Evolutionary conservation across 106 monocot species (phyloP).

Genomic region (Allium fistulosum): DNA sequence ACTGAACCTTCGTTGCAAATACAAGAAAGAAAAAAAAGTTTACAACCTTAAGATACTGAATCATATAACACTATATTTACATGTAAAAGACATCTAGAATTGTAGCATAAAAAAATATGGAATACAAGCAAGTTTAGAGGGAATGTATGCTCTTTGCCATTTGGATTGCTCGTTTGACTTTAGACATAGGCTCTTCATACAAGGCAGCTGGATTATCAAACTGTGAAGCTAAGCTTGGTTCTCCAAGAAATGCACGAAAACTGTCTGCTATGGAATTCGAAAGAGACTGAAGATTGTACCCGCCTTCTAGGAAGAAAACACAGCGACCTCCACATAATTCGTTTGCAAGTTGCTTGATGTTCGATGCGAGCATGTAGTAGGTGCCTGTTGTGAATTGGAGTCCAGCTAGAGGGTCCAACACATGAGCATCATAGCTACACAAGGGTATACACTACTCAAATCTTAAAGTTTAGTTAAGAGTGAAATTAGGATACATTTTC

Average conservation of each 20-base stretch:
- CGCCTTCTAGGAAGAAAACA: slow-evolving; percentile 57
- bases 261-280: slow-evolving; percentile 79
- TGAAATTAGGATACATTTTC: neutral
- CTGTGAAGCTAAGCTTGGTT: slow-evolving; percentile 61
- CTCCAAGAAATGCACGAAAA: slow-evolving; percentile 74
- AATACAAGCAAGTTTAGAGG: neutral
- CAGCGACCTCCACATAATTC: slow-evolving; percentile 26
- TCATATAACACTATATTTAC: no score
- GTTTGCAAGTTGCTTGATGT: slow-evolving; percentile 38
- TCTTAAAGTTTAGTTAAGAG: neutral
- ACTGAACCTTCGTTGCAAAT: no score
- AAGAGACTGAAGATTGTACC: slow-evolving; percentile 89
- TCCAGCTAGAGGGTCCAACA: slow-evolving; percentile 79
- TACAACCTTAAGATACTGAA: no score
- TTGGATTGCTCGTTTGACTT: slow-evolving; percentile 57
- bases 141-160: slow-evolving; percentile 30
- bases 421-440: slow-evolving; percentile 88
- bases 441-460: no score
- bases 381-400: slow-evolving; percentile 89
- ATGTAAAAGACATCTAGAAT: no score
- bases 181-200: slow-evolving; percentile 25
- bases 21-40: no score
- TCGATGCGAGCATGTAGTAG: slow-evolving; percentile 78
- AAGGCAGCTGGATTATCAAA: slow-evolving; percentile 50
- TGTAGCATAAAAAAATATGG: no score